A percentile compares a stretch with the other conserved stretches of the same genome.
phyloP scores from a whole-genome alignment of 495 filamentous ascomycete genomes.

The Tuber microsphaerosporum region DNA sequence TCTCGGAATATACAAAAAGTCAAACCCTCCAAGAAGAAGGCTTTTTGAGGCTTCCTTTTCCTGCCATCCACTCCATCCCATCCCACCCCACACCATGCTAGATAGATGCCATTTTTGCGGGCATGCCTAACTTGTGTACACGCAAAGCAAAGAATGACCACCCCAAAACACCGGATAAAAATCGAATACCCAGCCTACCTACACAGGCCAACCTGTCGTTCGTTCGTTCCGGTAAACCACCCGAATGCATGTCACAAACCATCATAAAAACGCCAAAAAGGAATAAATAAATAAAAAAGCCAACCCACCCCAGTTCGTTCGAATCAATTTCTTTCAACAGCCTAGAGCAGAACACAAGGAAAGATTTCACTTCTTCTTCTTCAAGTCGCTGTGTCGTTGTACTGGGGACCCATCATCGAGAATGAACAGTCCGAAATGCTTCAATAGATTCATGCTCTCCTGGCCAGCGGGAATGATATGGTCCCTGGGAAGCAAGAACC shows the following conservation, averaged over 20 bases:
- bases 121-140: neutral
- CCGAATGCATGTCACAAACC: constrained; percentile 18
- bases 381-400: constrained; percentile 12
- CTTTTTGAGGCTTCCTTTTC: neutral
- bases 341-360: neutral
- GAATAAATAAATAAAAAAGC: constrained; percentile 7
- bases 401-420: constrained; percentile 43
- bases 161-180: neutral
- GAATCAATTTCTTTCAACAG: neutral
- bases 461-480: constrained; percentile 85
- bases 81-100: neutral
- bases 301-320: neutral
- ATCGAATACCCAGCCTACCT: neutral
- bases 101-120: neutral
- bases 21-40: neutral
- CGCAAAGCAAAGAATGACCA: neutral
- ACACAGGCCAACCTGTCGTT: neutral
- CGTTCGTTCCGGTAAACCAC: neutral
- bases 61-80: neutral
- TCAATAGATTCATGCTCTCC: constrained; percentile 72
- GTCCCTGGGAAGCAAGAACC: constrained; percentile 79
- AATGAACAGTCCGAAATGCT: constrained; percentile 73
- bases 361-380: constrained; percentile 22
- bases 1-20: neutral
- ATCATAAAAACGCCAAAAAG: constrained; percentile 14